Base-by-base conservation (phyloP, 1,284 basidiomycete species). In the Trametes polyzona region DNA sequence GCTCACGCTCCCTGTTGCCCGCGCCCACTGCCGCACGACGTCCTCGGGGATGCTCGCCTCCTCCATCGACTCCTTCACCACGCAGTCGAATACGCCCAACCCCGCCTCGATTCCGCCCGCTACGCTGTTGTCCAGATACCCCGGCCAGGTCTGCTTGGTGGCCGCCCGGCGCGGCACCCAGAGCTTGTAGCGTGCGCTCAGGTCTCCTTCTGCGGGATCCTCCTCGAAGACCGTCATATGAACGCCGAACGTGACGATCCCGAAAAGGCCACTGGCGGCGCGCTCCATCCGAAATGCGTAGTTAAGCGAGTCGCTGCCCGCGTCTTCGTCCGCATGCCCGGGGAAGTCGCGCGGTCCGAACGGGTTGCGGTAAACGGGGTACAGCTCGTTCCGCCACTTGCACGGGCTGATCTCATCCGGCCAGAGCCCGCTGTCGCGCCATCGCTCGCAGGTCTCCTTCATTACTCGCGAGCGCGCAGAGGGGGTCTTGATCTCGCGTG, bases 11-110 rank as follows among this genome's bases (percentile, higher is more conserved):
- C 88, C 86, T n/a, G 78, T 82, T 27, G 79, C 72, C 64, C 80
- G 86, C 17, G 88, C 78, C 59, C 87, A 73, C 39, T 76, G 73
- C 43, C 79, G 74, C 1, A 92, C 85, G 30, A 93, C 67, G 11
- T 78, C 71, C 51, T 86, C 84, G 1, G 81, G 76, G 19, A 97
- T 79, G 63, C 87, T 92, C 14, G 94, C 96, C 73, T 98, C 95
- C 69, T 98, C 96, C 78, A 87, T 88, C 62, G 93, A 91, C 73
- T 99, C 96, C 68, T 97, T 96, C 39, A 97, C 82, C 50, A 98
- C 79, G 3, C 87, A 82, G 52, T 95, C 90, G 51, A 91, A 83
- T 0, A 85, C 77, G 0, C 78, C 72, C 74, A 92, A 87, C 1
- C 95, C 93, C 7, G 88, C 85, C 0, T 88, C 82, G 23, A 91